Conservation (phyloP, 2,329 filamentous ascomycete genomes). For the Aspergillus texensis region DNA sequence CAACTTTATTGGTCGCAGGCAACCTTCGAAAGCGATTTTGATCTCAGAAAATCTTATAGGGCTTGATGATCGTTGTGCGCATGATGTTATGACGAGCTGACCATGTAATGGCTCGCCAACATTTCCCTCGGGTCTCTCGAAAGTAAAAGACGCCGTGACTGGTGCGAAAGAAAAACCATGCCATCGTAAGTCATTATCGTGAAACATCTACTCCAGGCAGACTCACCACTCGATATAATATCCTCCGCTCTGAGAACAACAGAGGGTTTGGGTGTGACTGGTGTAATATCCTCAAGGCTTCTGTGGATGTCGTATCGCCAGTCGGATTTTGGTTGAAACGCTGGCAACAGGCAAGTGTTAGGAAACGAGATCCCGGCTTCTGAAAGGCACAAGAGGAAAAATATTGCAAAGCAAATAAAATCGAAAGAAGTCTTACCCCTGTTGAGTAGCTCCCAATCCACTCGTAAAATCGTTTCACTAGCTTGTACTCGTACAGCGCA, state of each 20-base stretch:
- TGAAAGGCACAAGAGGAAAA: neutral
- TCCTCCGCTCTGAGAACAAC: constrained; percentile 53
- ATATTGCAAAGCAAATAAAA: neutral
- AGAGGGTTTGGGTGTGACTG: constrained; percentile 45
- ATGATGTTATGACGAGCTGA: constrained; percentile 58
- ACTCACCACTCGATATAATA: constrained; percentile 50
- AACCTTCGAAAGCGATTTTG: constrained; percentile 57
- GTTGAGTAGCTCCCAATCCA: constrained; percentile 60
- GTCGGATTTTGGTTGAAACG: constrained; percentile 37
- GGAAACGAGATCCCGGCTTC: neutral
- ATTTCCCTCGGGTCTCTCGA: constrained; percentile 57
- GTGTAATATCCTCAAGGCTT: constrained; percentile 45
- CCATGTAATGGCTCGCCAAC: constrained; percentile 61
- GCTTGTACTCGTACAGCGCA: constrained; percentile 53
- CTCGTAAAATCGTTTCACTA: constrained; percentile 52
- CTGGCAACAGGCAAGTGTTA: constrained; percentile 24
- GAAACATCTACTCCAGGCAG: neutral
- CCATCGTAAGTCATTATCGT: constrained; percentile 2
- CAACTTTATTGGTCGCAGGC: constrained; percentile 47
- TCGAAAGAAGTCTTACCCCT: constrained; percentile 29
- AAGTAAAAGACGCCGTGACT: constrained; percentile 57
- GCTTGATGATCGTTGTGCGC: constrained; percentile 46
- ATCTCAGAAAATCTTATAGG: constrained; percentile 54
- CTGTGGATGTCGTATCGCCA: constrained; percentile 52
- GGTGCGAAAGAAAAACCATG: constrained; percentile 21